These are phyloP conservation scores for Parathielavia appendiculata DNA, from an alignment of 495 filamentous ascomycete genomes.

Conservation along the genomic window DNA sequence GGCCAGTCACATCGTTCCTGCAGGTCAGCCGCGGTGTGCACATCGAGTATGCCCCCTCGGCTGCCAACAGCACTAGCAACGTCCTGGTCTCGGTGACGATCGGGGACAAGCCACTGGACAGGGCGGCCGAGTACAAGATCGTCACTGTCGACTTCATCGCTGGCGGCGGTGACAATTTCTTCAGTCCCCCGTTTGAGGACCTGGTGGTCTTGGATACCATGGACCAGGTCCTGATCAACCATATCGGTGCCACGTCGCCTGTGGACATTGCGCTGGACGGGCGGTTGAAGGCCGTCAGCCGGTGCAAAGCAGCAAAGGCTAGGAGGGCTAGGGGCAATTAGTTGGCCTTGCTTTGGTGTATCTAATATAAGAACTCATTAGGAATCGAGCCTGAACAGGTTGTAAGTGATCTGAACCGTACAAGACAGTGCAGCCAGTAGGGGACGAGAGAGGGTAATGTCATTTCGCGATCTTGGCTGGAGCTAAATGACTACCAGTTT, in stretches of 20 bases:
- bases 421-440: too few species aligned
- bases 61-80: conserved; percentile 26
- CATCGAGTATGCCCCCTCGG: conserved; percentile 43
- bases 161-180: conserved; percentile 52
- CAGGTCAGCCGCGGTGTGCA: conserved; percentile 47
- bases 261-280: conserved; percentile 46
- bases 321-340: background rate
- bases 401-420: too few species aligned
- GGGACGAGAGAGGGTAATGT: too few species aligned
- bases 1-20: conserved; percentile 46
- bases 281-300: conserved; percentile 34
- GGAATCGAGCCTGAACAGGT: background rate
- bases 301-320: conserved; percentile 8
- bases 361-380: background rate
- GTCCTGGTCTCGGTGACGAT: conserved; percentile 42
- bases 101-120: conserved; percentile 36
- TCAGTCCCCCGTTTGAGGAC: conserved; percentile 31
- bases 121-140: conserved; percentile 39
- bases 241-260: conserved; percentile 43
- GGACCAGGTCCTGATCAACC: conserved; percentile 47
- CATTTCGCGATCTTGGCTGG: too few species aligned
- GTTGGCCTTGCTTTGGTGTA: background rate
- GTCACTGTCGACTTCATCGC: conserved; percentile 54
- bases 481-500: background rate
- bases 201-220: conserved; percentile 45